Evolutionary conservation across 768 basidiomycete genomes (phyloP), one percentile per base, ranked within the genome.

Genomic region (Daedaleopsis nitida): DNA sequence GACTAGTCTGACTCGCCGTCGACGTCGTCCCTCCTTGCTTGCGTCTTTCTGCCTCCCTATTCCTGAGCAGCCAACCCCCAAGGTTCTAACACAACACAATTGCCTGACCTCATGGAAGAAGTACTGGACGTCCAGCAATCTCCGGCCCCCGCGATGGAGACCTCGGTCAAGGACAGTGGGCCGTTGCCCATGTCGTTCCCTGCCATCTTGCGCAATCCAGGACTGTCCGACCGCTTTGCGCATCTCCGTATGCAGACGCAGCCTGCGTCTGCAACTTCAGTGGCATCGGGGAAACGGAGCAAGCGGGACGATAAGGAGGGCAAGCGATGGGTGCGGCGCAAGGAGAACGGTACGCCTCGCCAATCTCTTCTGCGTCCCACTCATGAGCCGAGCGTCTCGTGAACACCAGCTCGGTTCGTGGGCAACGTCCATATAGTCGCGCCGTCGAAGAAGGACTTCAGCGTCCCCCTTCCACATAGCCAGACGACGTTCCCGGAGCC

Each of bases 401-500:
- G 45, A 23, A 55, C 51, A 11, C 44, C 45, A 94, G 92, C 88
- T 57, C 82, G 76, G 24, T 93, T 93, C 70, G 76, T 78, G 21
- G 86, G 84, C 14, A 93, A 94, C 68, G 85, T 85, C 1, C 88
- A 93, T 69, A 80, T 93, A 62, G 78, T 86, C 0, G 70, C 73
- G n/a, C 89, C 92, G 1, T 78, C 83, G 14, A 80, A 72, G 74
- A 73, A 68, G 47, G 92, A 94, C 73, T 81, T 83, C 64, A 65
- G 69, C 6, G 66, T 84, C 5, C 77, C 77, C 1, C 63, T 73
- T 4, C 83, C 86, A 4, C 71, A 70, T 32, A 73, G 76, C 0
- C 75, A 74, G 3, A 38, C 86, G 11, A 92, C 92, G 0, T 94
- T 93, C 68, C 91, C 92, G 2, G 81, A 84, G 62, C 92, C 92